A percentile compares a stretch with the other conserved stretches of the same genome.
These are phyloP conservation scores for Kwoniella dendrophila DNA, from an alignment of 768 basidiomycete species.

Conservation along the genomic window DNA sequence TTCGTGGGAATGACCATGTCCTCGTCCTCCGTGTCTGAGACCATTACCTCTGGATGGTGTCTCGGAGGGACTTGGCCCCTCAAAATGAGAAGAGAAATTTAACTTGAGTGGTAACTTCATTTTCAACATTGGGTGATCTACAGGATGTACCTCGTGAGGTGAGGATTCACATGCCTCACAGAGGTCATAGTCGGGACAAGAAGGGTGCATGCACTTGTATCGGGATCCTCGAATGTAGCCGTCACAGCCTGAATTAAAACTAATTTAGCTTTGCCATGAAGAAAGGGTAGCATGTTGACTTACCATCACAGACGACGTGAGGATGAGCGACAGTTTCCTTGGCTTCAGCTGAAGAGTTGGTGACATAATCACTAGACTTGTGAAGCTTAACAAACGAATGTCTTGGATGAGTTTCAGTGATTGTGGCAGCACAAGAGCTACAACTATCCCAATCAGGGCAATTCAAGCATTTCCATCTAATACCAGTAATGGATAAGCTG, in stretches of 20 bases:
- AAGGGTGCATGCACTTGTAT: slow-evolving; percentile 56
- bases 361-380: slow-evolving; percentile 41
- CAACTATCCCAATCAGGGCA: slow-evolving; percentile 56
- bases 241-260: slow-evolving; percentile 37
- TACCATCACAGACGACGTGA: slow-evolving; percentile 48
- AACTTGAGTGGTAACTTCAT: slow-evolving; percentile 41
- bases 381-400: slow-evolving; percentile 51
- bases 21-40: slow-evolving; percentile 10
- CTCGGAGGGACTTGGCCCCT: slow-evolving; percentile 15
- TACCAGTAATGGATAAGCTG: slow-evolving; percentile 44
- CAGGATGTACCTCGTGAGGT: slow-evolving; percentile 45
- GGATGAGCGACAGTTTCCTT: slow-evolving; percentile 34
- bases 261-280: slow-evolving; percentile 1
- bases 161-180: slow-evolving; percentile 54
- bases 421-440: slow-evolving; percentile 33
- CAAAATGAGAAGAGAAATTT: slow-evolving; percentile 26
- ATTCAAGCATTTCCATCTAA: slow-evolving; percentile 53
- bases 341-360: slow-evolving; percentile 7
- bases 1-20: slow-evolving; percentile 10
- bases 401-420: slow-evolving; percentile 41
- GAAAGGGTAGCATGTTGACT: not conserved
- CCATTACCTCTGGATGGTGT: not conserved
- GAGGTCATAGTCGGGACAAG: slow-evolving; percentile 56
- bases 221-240: slow-evolving; percentile 39
- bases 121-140: slow-evolving; percentile 54